phyloP scores from a whole-genome alignment of 2,329 filamentous ascomycete species.

The Epichloe sibirici region DNA sequence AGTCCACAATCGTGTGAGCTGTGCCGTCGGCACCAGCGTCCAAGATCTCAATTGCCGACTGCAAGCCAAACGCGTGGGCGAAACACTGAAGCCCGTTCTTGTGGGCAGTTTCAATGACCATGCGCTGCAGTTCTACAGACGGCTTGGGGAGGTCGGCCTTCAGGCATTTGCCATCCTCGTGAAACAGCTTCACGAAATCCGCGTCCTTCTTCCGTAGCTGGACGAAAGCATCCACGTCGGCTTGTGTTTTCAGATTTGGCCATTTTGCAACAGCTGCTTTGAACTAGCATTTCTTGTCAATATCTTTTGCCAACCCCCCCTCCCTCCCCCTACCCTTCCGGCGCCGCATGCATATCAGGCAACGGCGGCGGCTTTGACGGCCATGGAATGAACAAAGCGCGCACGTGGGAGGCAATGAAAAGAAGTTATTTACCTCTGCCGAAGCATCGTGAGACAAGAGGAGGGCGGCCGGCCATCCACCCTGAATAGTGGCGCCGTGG shows the following conservation, averaged over 20 bases:
- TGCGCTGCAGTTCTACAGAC: conserved; percentile 29
- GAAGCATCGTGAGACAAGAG: conserved; percentile 3
- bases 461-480: conserved; percentile 32
- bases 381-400: background rate
- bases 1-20: conserved; percentile 20
- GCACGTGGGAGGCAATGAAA: background rate
- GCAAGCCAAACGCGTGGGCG: conserved; percentile 15
- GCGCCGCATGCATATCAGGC: background rate
- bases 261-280: conserved; percentile 18
- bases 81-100: conserved; percentile 14
- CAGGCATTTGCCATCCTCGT: conserved; percentile 32
- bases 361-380: background rate
- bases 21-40: conserved; percentile 17
- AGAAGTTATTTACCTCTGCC: conserved; percentile 2
- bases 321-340: no score
- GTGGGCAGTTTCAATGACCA: conserved; percentile 27
- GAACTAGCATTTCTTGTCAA: conserved; percentile 18
- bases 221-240: conserved; percentile 30
- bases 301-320: background rate
- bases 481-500: conserved; percentile 35
- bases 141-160: conserved; percentile 25
- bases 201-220: conserved; percentile 27
- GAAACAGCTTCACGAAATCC: conserved; percentile 40
- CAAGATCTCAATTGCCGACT: conserved; percentile 17
- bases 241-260: conserved; percentile 26